Evolutionary conservation across 2,329 filamentous ascomycete species (phyloP).

Genomic region (Arachnomyces sp.): DNA sequence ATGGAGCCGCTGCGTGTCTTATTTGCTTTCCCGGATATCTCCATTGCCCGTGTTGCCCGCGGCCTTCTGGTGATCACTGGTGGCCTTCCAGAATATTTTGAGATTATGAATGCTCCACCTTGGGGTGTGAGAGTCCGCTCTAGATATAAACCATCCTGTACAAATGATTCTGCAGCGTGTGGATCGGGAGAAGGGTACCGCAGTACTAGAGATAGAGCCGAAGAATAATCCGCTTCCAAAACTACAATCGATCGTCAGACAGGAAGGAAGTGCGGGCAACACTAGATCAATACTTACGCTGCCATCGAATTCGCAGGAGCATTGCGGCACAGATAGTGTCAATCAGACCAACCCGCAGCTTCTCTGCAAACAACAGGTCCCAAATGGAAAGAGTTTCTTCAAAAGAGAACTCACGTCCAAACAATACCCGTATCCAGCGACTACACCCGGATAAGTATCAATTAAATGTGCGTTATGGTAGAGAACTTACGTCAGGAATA

Average conservation of each 20-base stretch:
- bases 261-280: slow-evolving; percentile 9
- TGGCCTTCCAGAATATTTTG: slow-evolving; percentile 40
- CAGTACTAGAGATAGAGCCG: slow-evolving; percentile 71
- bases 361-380: slow-evolving; percentile 85
- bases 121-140: slow-evolving; percentile 37
- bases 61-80: slow-evolving; percentile 25
- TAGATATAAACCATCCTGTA: slow-evolving; percentile 67
- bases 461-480: not conserved
- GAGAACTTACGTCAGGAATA: slow-evolving; percentile 76
- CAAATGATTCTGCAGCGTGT: slow-evolving; percentile 67
- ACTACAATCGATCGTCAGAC: slow-evolving; percentile 43
- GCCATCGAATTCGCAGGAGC: slow-evolving; percentile 85
- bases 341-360: slow-evolving; percentile 69
- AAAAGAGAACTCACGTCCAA: slow-evolving; percentile 88
- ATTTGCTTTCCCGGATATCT: slow-evolving; percentile 17
- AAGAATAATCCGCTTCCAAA: slow-evolving; percentile 78
- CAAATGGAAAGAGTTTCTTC: slow-evolving; percentile 76
- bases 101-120: slow-evolving; percentile 37
- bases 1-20: slow-evolving; percentile 3
- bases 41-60: slow-evolving; percentile 16
- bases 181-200: slow-evolving; percentile 68
- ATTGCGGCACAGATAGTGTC: slow-evolving; percentile 91
- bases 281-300: slow-evolving; percentile 50
- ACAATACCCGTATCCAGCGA: slow-evolving; percentile 88
- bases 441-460: slow-evolving; percentile 34